Percentiles rank a stretch among this genome's conserved stretches.
phyloP scores from a whole-genome alignment of 108 stramenopile species.

The Skeletonema tropicum region DNA sequence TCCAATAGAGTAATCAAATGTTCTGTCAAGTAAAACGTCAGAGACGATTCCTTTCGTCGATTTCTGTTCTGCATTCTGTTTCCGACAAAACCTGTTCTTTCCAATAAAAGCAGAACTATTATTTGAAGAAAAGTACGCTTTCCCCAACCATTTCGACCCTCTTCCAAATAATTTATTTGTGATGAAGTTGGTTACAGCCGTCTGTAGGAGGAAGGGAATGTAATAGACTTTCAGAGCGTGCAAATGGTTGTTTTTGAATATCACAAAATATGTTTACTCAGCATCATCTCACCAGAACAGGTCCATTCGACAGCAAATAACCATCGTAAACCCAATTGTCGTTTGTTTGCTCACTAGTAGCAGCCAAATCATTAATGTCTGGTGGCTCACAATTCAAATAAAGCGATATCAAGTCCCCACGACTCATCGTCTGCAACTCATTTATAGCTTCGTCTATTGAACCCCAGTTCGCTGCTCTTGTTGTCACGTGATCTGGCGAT shows the following conservation, averaged over 20 bases:
- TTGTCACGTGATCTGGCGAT: not conserved
- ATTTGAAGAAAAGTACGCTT: conserved; percentile 15
- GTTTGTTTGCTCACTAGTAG: not conserved
- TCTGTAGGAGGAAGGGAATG: not conserved
- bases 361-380: conserved; percentile 2
- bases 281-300: conserved; percentile 22
- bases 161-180: conserved; percentile 39
- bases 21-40: conserved; percentile 22
- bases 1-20: conserved; percentile 37
- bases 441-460: conserved; percentile 18
- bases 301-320: conserved; percentile 34
- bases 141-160: conserved; percentile 32
- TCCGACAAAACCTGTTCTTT: conserved; percentile 28
- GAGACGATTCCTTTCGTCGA: not conserved
- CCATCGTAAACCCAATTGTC: conserved; percentile 23
- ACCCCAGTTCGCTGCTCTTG: conserved; percentile 13
- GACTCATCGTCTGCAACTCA: conserved; percentile 17
- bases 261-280: not conserved
- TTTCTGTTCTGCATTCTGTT: not conserved
- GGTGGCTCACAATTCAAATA: conserved; percentile 28
- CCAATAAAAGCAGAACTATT: conserved; percentile 12
- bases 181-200: conserved; percentile 35
- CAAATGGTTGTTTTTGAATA: not conserved
- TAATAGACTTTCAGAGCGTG: not conserved
- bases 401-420: conserved; percentile 23